Evolutionary conservation across 1,284 basidiomycete genomes (phyloP).

Genomic region (Pseudozyma flocculosa): DNA sequence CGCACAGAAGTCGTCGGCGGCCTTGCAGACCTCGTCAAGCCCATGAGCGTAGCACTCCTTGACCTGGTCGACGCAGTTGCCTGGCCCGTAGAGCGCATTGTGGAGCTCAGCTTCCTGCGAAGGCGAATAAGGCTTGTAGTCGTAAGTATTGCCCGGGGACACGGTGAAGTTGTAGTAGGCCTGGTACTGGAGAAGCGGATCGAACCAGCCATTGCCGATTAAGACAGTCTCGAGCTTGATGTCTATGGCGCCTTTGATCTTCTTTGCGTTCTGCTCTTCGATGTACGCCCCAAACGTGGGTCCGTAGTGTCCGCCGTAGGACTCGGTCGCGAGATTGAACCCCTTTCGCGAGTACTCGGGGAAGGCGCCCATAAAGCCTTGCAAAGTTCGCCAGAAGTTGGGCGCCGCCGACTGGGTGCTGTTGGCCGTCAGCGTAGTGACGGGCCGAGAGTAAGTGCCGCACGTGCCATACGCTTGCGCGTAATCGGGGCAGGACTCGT

Average conservation of each 20-base stretch:
- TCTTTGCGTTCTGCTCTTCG: conserved; percentile 66
- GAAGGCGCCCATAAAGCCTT: conserved; percentile 58
- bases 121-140: conserved; percentile 31
- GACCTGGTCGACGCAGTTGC: conserved; percentile 43
- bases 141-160: conserved; percentile 37
- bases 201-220: conserved; percentile 61
- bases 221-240: conserved; percentile 68
- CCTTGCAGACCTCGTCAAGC: conserved; percentile 30
- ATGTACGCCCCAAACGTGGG: conserved; percentile 63
- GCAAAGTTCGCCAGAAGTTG: conserved; percentile 64
- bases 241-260: conserved; percentile 60
- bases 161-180: conserved; percentile 49
- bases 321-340: conserved; percentile 65
- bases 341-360: conserved; percentile 56
- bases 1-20: conserved; percentile 39
- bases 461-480: conserved; percentile 23
- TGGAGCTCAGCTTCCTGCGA: conserved; percentile 25
- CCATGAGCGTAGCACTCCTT: conserved; percentile 30
- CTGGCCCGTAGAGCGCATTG: conserved; percentile 31
- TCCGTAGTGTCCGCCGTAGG: conserved; percentile 65
- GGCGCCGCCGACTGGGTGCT: conserved; percentile 40
- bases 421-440: conserved; percentile 36
- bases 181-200: conserved; percentile 37
- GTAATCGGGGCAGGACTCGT: conserved; percentile 29
- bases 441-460: conserved; percentile 33